Evolutionary conservation across 164 flowering plant species (phyloP), one percentile per base, ranked within the genome.

Genomic region (Taxillus chinensis): DNA sequence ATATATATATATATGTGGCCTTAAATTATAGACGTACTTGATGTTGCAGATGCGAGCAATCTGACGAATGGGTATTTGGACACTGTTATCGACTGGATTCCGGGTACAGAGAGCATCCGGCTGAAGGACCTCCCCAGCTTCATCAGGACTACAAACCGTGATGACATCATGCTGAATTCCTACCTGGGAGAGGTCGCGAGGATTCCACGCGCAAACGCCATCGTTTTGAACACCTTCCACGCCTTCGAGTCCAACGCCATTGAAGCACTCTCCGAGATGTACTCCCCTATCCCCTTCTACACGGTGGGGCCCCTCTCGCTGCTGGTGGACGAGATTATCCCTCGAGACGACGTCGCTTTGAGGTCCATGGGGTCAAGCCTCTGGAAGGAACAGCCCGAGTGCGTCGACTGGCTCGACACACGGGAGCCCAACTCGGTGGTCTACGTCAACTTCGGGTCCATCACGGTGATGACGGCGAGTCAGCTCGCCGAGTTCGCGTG

Each of bases 361-460:
- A 39, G 41, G 0, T 59, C 69, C 7, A 57, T 74, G 2, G 63
- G 59, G 5, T 67, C 69, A 14, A 74, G 40, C 43, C 41, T 74
- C 13, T 80, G 83, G 83, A 73, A 73, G 58, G 76, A 78, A 64
- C 75, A 77, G 3, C 10, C 38, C 0, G 60, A 52, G 7, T 76
- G 80, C 42, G 12, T 78, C 5, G 69, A 68, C 0, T 80, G 84
- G 84, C 71, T 80, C 3, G 68, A 74, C 40, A 42, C 51, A 4
- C 65, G 62, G 38, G 66, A 63, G 14, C 49, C 65, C 41, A 62
- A 61, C 11, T 71, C 81, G 1, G 79, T 77, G 8, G 61, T 80
- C 10, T 77, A 69, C 49, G 72, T 75, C 60, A 80, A 77, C 27
- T 78, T 71, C 56, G 84, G 82, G 1, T 78, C 80, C 65, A 70